Evolutionary conservation across 148 eudicot genomes (phyloP), one percentile per base, ranked within the genome.

Genomic region (Beta vulgaris): DNA sequence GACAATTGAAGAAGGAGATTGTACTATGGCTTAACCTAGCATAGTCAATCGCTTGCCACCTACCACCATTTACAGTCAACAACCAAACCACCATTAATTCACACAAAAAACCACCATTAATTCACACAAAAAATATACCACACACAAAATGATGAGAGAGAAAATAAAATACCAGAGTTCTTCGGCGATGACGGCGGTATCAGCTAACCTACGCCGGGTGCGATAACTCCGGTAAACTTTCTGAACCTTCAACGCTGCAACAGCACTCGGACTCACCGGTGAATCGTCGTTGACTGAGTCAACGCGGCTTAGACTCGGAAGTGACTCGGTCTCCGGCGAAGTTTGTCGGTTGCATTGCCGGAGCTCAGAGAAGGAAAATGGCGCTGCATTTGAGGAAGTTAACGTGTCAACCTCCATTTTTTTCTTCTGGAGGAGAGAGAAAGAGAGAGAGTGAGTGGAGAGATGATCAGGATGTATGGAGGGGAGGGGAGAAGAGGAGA

Each of bases 21-120:
- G 98, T 91, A 57, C 93, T 94, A 74, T 86, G 91, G 68, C 84
- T 90, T 72, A 91, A 70, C 79, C 91, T 76, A 2, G 90, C 97
- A 72, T 72, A 94, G 65, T 91, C 90, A 49, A 94, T 79, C 48
- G 94, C 96, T 85, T 83, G 95, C 97, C 98, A 91, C 98, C 98
- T 94, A 85, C 77, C 78, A 71, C 31, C 59, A 77, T 25, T 26
- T n/a, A 35, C 63, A 71, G 9, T 35, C 6, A 3, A 28, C 19
- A 42, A 21, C n/a, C n/a, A n/a, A 28, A 57, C 16, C 49, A 39
- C 48, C 72, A 13, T 48, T 26, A 37, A 26, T 7, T 8, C n/a
- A 21, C 51, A 58, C 36, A 68, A 12, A 46, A 28, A 72, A 59
- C 11, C 72, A 13, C 26, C 10, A 46, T 23, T 21, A 0, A 19